Base-by-base conservation (phyloP, 805 yeast genomes). In the Sporopachydermia quercuum region DNA sequence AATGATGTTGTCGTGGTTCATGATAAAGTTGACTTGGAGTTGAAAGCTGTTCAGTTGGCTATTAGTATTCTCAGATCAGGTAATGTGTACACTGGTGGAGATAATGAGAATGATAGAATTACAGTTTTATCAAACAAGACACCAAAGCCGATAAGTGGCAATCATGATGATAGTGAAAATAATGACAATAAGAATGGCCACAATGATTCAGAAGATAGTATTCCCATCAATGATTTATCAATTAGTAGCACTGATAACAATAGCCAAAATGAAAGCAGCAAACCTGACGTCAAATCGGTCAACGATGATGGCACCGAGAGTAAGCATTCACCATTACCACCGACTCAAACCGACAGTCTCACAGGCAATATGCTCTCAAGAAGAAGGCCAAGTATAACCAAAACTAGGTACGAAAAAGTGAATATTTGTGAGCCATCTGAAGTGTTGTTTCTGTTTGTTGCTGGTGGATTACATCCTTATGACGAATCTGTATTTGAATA, bases 391-490 rank as follows among this genome's bases (percentile, higher is more conserved):
- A 15, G 5, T 11, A 15, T 42, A 4, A 35, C 43, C 11, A 52
- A 61, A 13, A 40, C 47, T 15, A 36, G 47, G 1, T 49, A 47
- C 23, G 38, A 46, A 14, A 34, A 36, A 3, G 5, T 27, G 16
- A 43, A 41, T 15, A 5, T 36, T 14, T 5, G n/a, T 27, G 42
- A n/a, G 18, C 13, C 19, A 35, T 33, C 14, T 13, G 40, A 3
- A 33, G 40, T 5, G 19, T 41, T 13, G 47, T 70, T 27, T 67
- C 65, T 16, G 62, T 73, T 39, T 52, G 62, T 73, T 35, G 71
- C 78, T 38, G 89, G 89, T 19, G 78, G 82, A 2, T 65, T 74
- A 3, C 70, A 78, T 5, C 74, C 79, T 1, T 63, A 75, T n/a
- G 79, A 78, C 50, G 91, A 82, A 48, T 75, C 80, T 14, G 56